Base-by-base conservation (phyloP, 768 basidiomycete species). In the Xanthoconium stramineum region DNA sequence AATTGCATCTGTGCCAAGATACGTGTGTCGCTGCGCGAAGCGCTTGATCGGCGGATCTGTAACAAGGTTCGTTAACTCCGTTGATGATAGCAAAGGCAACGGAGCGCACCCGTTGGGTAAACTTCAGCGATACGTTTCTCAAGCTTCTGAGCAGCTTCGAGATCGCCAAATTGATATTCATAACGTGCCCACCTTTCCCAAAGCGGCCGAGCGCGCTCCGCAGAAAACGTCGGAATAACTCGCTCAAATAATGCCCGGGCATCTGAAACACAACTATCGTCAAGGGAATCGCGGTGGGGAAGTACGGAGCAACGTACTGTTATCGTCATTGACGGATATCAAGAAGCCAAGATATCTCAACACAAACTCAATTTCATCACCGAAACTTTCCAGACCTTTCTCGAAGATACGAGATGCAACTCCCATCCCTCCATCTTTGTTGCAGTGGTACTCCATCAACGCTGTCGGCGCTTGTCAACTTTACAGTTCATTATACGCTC, bases 101-200 rank as follows among this genome's bases (percentile, higher is more conserved):
- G 1, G 17, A 11, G 72, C 83, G 39, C 58, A 93, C 94, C 93
- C 47, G 83, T 83, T 0, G 94, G 86, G 72, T 92, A 98, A 1
- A 86, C 84, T 57, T 98, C 95, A 1, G 87, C 78, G 63, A 98
- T 89, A 9, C 97, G 83, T 58, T 86, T 85, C 71, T 97, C 94
- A 46, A 98, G 82, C 72, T 95, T 92, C 62, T 90, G 85, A 3
- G 91, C 83, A 2, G 91, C 88, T 42, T 90, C 86, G 36, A 95
- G 77, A 71, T 95, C 93, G n/a, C 93, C 93, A 65, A 90, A 98
- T 65, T 91, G 88, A 73, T 94, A 98, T 71, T 97, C 93, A 74
- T 96, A 96, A 53, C 88, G 80, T 5, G 94, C 87, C 97, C 95
- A 98, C 43, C 91, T 83, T 66, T 97, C 94, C 95, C 95, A 99